Evolutionary conservation across 2,329 filamentous ascomycete genomes (phyloP), one percentile per base, ranked within the genome.

Genomic region (Colletotrichum sidae): DNA sequence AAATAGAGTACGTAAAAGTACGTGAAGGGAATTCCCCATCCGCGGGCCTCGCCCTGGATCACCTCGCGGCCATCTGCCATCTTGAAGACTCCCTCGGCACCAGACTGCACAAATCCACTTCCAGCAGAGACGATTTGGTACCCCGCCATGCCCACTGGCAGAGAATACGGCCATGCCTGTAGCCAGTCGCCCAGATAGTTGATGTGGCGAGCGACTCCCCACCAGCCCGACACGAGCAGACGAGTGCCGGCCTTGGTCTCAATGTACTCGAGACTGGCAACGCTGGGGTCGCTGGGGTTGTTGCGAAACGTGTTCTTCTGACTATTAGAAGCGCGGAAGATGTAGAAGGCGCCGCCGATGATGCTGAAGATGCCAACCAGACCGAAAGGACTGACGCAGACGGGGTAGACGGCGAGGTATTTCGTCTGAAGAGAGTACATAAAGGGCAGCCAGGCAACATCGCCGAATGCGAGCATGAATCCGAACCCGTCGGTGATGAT

Each of bases 1-100:
- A 98, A 97, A 82, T 97, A 98, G 8, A 97, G 73, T 71, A 97
- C 85, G 80, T 96, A 98, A 76, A 97, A 97, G 82, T 97, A 98
- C 0, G 94, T 97, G 70, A 97, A 87, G 50, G 94, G 81, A 79
- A 94, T 94, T 51, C 91, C 94, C 87, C 92, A 97, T 25, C 93
- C 94, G 71, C 86, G 88, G 38, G 92, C 90, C 34, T 89, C 88
- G 41, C 90, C 92, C 59, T 89, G 90, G 12, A 93, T 83, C 2
- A 94, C 85, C 71, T 90, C 86, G 11, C 86, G 85, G 34, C 88
- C 86, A 67, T 89, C 87, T 7, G 79, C 75, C 77, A 88, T 84
- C 64, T 87, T 83, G 64, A 86, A 82, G 0, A 87, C 84, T 9
- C 84, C 84, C 55, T 83, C 79, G 2, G 80, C 80, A 13, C 78